Evolutionary conservation across 495 filamentous ascomycete species (phyloP).

Genomic region (Hypoxylon subgilvum): DNA sequence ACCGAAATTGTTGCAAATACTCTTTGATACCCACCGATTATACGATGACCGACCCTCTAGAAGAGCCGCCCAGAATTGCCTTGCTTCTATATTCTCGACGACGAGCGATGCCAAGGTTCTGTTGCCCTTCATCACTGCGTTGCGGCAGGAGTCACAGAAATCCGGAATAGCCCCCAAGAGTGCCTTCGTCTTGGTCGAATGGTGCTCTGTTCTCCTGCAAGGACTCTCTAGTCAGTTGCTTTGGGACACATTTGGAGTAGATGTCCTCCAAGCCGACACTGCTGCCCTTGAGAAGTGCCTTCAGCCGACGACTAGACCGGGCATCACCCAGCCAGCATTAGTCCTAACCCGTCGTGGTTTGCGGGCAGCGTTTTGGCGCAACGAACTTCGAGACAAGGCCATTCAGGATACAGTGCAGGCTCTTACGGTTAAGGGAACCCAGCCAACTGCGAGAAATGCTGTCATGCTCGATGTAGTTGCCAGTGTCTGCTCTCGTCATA

Average conservation of each 20-base stretch:
- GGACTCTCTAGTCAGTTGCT: slow-evolving; percentile 56
- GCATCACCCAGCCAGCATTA: slow-evolving; percentile 69
- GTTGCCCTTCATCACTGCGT: slow-evolving; percentile 62
- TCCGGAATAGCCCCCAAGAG: slow-evolving; percentile 73
- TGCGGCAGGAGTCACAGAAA: slow-evolving; percentile 72
- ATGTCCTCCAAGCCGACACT: slow-evolving; percentile 66
- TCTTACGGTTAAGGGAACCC: slow-evolving; percentile 68
- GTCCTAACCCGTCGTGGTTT: slow-evolving; percentile 75
- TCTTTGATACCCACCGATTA: slow-evolving; percentile 84
- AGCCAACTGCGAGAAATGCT: slow-evolving; percentile 71
- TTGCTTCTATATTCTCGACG: slow-evolving; percentile 65
- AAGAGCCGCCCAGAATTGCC: slow-evolving; percentile 76
- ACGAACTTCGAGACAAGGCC: slow-evolving; percentile 61
- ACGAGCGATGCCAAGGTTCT: slow-evolving; percentile 60
- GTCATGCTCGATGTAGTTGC: slow-evolving; percentile 80
- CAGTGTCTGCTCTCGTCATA: slow-evolving; percentile 78
- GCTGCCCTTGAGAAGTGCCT: slow-evolving; percentile 78
- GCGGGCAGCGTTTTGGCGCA: slow-evolving; percentile 67
- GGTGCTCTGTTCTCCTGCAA: slow-evolving; percentile 79
- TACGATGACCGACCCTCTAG: slow-evolving; percentile 87
- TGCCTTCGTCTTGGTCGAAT: slow-evolving; percentile 89
- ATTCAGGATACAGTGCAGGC: slow-evolving; percentile 67
- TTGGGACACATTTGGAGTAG: slow-evolving; percentile 71
- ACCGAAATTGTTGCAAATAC: slow-evolving; percentile 63
- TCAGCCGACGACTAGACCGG: slow-evolving; percentile 61